These are phyloP conservation scores for Stagonosporopsis vannaccii DNA, from an alignment of 2,329 filamentous ascomycete genomes.

Conservation along the genomic window DNA sequence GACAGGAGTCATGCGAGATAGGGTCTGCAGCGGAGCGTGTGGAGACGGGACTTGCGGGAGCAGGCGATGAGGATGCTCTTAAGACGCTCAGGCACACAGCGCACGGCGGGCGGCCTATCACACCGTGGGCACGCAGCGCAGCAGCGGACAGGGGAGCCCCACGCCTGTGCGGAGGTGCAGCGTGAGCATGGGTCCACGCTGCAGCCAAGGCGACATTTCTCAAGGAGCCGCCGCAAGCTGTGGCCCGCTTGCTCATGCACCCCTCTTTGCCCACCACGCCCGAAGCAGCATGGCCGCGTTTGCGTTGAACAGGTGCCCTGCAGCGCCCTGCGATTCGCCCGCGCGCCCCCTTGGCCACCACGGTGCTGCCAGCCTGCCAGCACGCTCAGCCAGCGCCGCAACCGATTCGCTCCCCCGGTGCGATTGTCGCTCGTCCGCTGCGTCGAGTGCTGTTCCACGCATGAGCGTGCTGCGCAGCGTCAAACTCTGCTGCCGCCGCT, in stretches of 20 bases:
- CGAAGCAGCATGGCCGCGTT: slow-evolving; percentile 17
- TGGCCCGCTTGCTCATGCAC: slow-evolving; percentile 25
- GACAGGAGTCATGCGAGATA: slow-evolving; percentile 30
- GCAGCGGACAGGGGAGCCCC: slow-evolving; percentile 26
- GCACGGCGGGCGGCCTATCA: slow-evolving; percentile 14
- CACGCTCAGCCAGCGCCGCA: neutral
- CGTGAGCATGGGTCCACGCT: slow-evolving; percentile 18
- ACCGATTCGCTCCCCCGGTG: slow-evolving; percentile 26
- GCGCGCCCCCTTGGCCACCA: slow-evolving; percentile 26
- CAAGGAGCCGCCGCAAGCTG: slow-evolving; percentile 27
- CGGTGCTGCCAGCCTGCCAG: slow-evolving; percentile 24
- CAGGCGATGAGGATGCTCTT: slow-evolving; percentile 38
- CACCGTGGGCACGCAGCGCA: slow-evolving; percentile 6
- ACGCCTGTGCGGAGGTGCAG: too few species aligned
- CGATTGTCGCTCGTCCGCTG: slow-evolving; percentile 15
- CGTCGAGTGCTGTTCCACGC: slow-evolving; percentile 7
- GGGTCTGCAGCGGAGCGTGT: slow-evolving; percentile 32
- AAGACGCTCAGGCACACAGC: slow-evolving; percentile 36
- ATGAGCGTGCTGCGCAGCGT: slow-evolving; percentile 11
- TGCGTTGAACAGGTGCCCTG: slow-evolving; percentile 31
- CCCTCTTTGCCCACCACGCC: slow-evolving; percentile 23
- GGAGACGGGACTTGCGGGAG: slow-evolving; percentile 33
- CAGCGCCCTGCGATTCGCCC: slow-evolving; percentile 28
- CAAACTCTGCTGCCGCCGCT: neutral
- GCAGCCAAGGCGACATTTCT: slow-evolving; percentile 30